These are phyloP conservation scores for Chaetomium cochliodes DNA, from an alignment of 495 filamentous ascomycete genomes.

Conservation along the genomic window DNA sequence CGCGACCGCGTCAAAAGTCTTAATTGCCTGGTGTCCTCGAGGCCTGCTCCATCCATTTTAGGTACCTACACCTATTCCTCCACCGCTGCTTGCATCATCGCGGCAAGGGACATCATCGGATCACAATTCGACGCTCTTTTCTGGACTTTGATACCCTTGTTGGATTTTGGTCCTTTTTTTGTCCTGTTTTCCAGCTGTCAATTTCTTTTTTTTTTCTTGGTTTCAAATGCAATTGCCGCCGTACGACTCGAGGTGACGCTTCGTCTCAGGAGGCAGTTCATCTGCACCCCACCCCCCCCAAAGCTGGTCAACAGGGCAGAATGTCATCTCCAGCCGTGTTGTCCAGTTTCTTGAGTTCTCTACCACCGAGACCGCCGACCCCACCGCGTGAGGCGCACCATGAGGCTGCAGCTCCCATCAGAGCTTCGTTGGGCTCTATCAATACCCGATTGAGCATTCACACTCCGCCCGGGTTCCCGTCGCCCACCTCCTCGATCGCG, in stretches of 20 bases:
- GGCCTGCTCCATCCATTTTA: neutral
- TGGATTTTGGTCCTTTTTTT: constrained; percentile 6
- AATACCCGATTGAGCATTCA: constrained; percentile 42
- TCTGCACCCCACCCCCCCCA: constrained; percentile 9
- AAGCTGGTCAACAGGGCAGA: constrained; percentile 36
- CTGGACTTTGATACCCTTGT: neutral
- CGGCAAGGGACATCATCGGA: neutral
- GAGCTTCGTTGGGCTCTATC: constrained; percentile 32
- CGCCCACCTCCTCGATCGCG: constrained; percentile 53
- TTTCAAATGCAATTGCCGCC: constrained; percentile 15
- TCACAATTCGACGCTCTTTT: constrained; percentile 13
- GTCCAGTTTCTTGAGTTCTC: constrained; percentile 45
- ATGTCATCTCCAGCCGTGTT: constrained; percentile 49
- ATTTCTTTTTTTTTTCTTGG: constrained; percentile 4
- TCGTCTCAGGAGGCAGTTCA: constrained; percentile 20
- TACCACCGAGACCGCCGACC: constrained; percentile 54
- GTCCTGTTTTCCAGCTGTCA: constrained; percentile 3
- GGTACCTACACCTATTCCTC: neutral
- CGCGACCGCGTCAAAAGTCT: constrained; percentile 36
- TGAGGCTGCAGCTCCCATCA: constrained; percentile 33
- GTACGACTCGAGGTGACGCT: constrained; percentile 20
- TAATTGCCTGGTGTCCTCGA: constrained; percentile 19
- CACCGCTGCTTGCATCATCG: constrained; percentile 13
- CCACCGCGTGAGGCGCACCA: constrained; percentile 52
- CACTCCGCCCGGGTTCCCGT: constrained; percentile 51